Evolutionary conservation across 2,329 filamentous ascomycete species (phyloP).

Genomic region (Tolypocladium pustulatum): DNA sequence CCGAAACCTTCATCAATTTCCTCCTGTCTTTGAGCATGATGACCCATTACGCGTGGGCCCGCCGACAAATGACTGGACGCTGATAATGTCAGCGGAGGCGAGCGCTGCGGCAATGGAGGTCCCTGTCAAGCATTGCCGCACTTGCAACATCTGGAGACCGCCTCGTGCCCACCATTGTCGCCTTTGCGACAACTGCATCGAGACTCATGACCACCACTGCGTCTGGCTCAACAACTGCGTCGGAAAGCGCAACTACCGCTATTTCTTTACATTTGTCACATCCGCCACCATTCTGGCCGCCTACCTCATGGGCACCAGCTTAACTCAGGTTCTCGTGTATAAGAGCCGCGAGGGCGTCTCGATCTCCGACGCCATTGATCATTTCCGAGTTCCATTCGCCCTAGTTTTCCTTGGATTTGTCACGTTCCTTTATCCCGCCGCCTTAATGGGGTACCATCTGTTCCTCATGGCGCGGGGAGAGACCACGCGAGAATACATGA

Average conservation of each 20-base stretch:
- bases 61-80: slow-evolving; percentile 84
- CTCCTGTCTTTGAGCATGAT: slow-evolving; percentile 61
- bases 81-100: slow-evolving; percentile 70
- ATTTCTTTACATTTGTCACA: slow-evolving; percentile 87
- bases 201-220: slow-evolving; percentile 96
- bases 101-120: slow-evolving; percentile 89
- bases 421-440: slow-evolving; percentile 67
- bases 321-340: slow-evolving; percentile 75
- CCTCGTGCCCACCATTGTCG: slow-evolving; percentile 94
- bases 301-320: slow-evolving; percentile 64
- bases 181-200: slow-evolving; percentile 92
- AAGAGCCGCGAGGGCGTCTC: slow-evolving; percentile 49
- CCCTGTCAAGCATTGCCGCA: slow-evolving; percentile 95
- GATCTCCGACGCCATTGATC: slow-evolving; percentile 57
- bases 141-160: slow-evolving; percentile 94
- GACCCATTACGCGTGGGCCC: slow-evolving; percentile 76
- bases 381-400: slow-evolving; percentile 73
- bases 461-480: slow-evolving; percentile 87
- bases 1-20: slow-evolving; percentile 82
- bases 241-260: slow-evolving; percentile 92
- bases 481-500: slow-evolving; percentile 92
- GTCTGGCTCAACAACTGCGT: slow-evolving; percentile 99
- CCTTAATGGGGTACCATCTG: slow-evolving; percentile 78
- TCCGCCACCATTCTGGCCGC: slow-evolving; percentile 66
- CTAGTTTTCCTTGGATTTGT: slow-evolving; percentile 78